Percentiles rank a stretch among this genome's conserved stretches.
These are phyloP conservation scores for Solanum commersonii DNA, from an alignment of 257 asterid genomes.

Conservation along the genomic window DNA sequence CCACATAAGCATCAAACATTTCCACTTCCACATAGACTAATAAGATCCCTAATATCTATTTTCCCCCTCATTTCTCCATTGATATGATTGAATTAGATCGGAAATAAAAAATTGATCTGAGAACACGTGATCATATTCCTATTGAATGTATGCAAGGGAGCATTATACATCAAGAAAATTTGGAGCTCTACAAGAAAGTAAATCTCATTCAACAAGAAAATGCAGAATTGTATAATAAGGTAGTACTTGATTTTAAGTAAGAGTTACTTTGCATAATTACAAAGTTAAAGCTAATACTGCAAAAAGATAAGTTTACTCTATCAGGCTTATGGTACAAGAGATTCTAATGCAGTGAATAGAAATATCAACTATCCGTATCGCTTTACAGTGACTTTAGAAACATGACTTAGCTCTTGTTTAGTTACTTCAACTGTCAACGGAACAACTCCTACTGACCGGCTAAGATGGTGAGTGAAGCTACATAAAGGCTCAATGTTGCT, in stretches of 20 bases:
- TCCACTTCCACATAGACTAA: no score
- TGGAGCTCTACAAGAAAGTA: slow-evolving; percentile 77
- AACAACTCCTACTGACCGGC: not conserved
- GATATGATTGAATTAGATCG: no score
- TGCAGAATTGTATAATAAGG: slow-evolving; percentile 37
- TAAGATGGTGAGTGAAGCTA: not conserved
- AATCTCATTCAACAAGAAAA: slow-evolving; percentile 46
- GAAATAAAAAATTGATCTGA: not conserved
- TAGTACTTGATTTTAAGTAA: not conserved
- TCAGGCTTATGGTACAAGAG: slow-evolving; percentile 54
- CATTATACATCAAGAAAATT: slow-evolving; percentile 60
- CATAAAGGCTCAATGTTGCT: not conserved
- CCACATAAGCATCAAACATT: no score
- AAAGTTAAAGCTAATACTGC: not conserved
- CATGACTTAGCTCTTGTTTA: not conserved
- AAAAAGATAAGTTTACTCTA: no score
- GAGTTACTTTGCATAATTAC: not conserved
- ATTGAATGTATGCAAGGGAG: slow-evolving; percentile 31
- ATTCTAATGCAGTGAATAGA: slow-evolving; percentile 16
- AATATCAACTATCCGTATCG: not conserved
- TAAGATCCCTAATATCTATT: no score
- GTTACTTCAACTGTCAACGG: not conserved
- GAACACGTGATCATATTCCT: not conserved
- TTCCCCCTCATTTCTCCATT: no score
- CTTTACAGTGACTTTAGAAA: not conserved